A percentile compares a stretch with the other conserved stretches of the same genome.
phyloP scores from a whole-genome alignment of 2,329 filamentous ascomycete genomes.

The Colletotrichum sojae region DNA sequence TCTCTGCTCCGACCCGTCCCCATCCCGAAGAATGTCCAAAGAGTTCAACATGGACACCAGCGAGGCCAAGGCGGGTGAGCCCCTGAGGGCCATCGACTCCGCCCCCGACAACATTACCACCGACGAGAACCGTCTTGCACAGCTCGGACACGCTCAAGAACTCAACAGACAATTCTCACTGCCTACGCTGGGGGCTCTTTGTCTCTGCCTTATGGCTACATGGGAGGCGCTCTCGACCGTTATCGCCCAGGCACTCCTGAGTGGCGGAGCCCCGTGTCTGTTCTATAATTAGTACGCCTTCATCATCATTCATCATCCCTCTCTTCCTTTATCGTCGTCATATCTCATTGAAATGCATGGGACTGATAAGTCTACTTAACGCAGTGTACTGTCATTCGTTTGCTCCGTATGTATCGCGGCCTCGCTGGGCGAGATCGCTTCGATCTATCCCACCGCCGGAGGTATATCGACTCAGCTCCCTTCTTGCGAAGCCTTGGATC shows the following conservation, averaged over 20 bases:
- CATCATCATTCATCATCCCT: background rate
- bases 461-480: slow-evolving; percentile 41
- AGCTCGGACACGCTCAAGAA: slow-evolving; percentile 48
- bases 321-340: too few species aligned
- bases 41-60: slow-evolving; percentile 2
- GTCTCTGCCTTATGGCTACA: slow-evolving; percentile 64
- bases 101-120: background rate
- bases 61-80: slow-evolving; percentile 12
- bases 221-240: slow-evolving; percentile 65
- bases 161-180: slow-evolving; percentile 55
- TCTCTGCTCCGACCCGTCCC: too few species aligned
- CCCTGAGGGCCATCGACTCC: slow-evolving; percentile 1
- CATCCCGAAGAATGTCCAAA: background rate
- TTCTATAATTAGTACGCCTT: slow-evolving; percentile 59
- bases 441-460: slow-evolving; percentile 53
- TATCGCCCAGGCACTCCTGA: slow-evolving; percentile 58
- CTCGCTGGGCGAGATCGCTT: slow-evolving; percentile 57
- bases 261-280: slow-evolving; percentile 61
- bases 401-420: slow-evolving; percentile 55
- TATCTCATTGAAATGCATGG: too few species aligned
- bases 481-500: background rate
- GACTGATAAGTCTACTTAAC: background rate
- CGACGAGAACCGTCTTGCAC: slow-evolving; percentile 46
- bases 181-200: slow-evolving; percentile 59
- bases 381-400: slow-evolving; percentile 58